phyloP scores from a whole-genome alignment of 129 eudicot species.

The Escallonia rubra region DNA sequence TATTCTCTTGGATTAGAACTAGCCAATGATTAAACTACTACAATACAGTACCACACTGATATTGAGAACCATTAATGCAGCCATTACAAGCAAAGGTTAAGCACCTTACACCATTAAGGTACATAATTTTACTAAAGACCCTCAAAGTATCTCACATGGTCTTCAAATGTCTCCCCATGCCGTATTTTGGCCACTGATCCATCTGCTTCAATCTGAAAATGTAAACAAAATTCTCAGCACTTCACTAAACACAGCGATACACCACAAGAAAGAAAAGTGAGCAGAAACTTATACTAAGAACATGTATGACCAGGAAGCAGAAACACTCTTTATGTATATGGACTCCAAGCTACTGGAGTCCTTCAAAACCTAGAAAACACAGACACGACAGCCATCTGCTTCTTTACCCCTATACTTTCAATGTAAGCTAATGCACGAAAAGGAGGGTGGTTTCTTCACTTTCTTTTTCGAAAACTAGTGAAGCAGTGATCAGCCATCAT shows the following conservation, averaged over 20 bases:
- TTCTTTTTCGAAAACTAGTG: not conserved
- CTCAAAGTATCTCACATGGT: constrained; percentile 77
- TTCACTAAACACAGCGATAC: not conserved
- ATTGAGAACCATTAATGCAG: too few relatives aligned
- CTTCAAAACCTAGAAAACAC: not conserved
- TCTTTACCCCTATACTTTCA: too few relatives aligned
- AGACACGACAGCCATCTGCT: not conserved
- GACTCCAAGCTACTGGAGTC: not conserved
- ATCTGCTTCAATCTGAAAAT: constrained; percentile 71
- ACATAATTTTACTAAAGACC: constrained; percentile 37
- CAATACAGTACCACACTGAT: too few relatives aligned
- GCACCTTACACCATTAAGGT: not conserved
- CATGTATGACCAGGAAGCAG: not conserved
- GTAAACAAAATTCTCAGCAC: not conserved
- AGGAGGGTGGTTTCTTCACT: too few relatives aligned
- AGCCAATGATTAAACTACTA: too few relatives aligned
- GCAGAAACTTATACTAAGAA: not conserved
- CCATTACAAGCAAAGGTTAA: constrained; percentile 8
- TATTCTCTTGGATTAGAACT: too few relatives aligned
- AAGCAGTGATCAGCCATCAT: not conserved
- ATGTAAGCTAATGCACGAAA: too few relatives aligned
- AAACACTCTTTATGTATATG: not conserved
- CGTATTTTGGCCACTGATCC: constrained; percentile 80
- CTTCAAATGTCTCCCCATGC: constrained; percentile 91
- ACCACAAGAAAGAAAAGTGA: not conserved